Evolutionary conservation across 1,284 basidiomycete species (phyloP).

Genomic region (Irpex lacteus): DNA sequence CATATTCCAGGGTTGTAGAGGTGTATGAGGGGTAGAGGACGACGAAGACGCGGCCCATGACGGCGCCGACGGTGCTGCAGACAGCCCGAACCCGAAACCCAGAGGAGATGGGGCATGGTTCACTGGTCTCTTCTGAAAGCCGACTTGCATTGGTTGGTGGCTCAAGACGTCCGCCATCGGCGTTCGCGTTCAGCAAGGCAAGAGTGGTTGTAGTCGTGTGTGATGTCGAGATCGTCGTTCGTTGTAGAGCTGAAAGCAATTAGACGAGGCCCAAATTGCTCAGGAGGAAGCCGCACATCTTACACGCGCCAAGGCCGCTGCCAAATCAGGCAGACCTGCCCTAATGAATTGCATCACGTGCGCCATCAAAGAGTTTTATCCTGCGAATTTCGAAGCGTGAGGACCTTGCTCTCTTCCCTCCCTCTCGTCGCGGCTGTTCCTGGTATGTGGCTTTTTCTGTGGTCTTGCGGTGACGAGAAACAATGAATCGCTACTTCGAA

Average conservation of each 20-base stretch:
- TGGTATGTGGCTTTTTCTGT: conserved; percentile 30
- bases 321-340: conserved; percentile 30
- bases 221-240: conserved; percentile 18
- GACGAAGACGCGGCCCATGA: conserved; percentile 31
- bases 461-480: conserved; percentile 53
- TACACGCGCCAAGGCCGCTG: conserved; percentile 1
- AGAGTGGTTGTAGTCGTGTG: background rate
- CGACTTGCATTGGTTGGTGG: conserved; percentile 50
- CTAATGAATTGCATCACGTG: conserved; percentile 33
- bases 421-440: conserved; percentile 4
- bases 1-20: conserved; percentile 21
- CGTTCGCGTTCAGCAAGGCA: conserved; percentile 15
- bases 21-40: conserved; percentile 15
- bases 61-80: conserved; percentile 37
- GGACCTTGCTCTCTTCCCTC: conserved; percentile 6
- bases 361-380: conserved; percentile 17
- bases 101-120: conserved; percentile 62
- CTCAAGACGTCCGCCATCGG: conserved; percentile 69
- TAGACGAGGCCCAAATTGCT: conserved; percentile 4
- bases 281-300: conserved; percentile 2
- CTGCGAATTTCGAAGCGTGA: conserved; percentile 1
- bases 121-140: conserved; percentile 60
- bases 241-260: conserved; percentile 26
- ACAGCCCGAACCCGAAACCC: conserved; percentile 68
- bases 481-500: conserved; percentile 85